phyloP scores from a whole-genome alignment of 1,139 yeast species.

The Saccharomyces hybrid region DNA sequence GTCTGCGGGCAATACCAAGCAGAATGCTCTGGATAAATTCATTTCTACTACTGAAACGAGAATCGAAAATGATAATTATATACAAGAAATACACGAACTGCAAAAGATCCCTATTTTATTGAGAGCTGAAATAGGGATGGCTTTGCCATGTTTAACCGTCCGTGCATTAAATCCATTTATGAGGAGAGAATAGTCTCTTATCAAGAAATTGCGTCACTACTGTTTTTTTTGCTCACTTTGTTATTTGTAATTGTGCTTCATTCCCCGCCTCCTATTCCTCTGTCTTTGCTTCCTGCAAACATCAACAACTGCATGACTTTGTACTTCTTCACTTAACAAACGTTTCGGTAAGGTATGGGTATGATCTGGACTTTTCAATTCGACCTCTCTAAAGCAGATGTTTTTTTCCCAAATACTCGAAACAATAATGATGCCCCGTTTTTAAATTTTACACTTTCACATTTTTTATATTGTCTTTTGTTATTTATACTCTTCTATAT shows the following conservation, averaged over 20 bases:
- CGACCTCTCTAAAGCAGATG: neutral
- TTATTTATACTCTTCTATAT: neutral
- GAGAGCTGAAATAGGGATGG: slow-evolving; percentile 92
- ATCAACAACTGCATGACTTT: neutral
- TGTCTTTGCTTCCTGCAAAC: neutral
- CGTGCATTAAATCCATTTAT: slow-evolving; percentile 85
- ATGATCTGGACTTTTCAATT: neutral
- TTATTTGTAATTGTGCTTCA: neutral
- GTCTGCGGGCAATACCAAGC: slow-evolving; percentile 15
- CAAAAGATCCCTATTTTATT: slow-evolving; percentile 75
- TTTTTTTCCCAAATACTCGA: neutral
- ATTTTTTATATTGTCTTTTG: neutral
- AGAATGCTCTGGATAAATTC: slow-evolving; percentile 46
- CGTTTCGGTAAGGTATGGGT: neutral
- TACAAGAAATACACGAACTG: slow-evolving; percentile 79
- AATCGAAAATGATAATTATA: slow-evolving; percentile 50
- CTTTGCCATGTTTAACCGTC: slow-evolving; percentile 89
- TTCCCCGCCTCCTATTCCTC: neutral
- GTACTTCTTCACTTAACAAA: neutral
- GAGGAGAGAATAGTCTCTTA: slow-evolving; percentile 11
- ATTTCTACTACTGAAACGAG: slow-evolving; percentile 50
- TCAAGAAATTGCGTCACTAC: neutral
- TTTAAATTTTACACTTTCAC: neutral
- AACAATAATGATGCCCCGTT: neutral
- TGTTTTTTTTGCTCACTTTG: neutral